Evolutionary conservation across 1,284 basidiomycete species (phyloP), one percentile per base, ranked within the genome.

Genomic region (Blastosporella zonata): DNA sequence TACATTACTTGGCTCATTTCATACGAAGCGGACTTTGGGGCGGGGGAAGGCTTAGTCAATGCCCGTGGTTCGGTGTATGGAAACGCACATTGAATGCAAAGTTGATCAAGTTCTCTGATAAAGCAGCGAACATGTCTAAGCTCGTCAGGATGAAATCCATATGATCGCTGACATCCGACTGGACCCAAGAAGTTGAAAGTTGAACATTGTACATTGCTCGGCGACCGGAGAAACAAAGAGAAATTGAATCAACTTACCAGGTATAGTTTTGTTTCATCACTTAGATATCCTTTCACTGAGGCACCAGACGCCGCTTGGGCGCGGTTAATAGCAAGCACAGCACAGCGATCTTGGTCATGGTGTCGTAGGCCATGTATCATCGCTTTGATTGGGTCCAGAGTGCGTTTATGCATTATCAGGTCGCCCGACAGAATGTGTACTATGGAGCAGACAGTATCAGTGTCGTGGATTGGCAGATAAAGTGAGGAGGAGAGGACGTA

Each of bases 1-100:
- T 62, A 81, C 82, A 87, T 85, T 33, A 80, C 77, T 59, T 80
- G 71, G 63, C 86, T 87, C 79, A 81, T 85, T 60, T 86, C 77
- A 62, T 84, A 82, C 9, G 82, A 82, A 17, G 81, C 75, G 41
- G 53, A 50, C 53, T 56, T 40, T 28, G 34, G 13, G 10, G 21
- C 2, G 23, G 15, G 17, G n/a, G n/a, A n/a, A n/a, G n/a, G n/a
- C 20, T 31, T 9, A 41, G 34, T 22, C 20, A 43, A 54, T 9
- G 6, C 25, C 5, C 6, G 36, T 18, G 18, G 23, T 3, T 37
- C 10, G n/a, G n/a, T n/a, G n/a, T n/a, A 20, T 27, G 25, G n/a
- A 15, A 27, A 59, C 77, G 3, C 41, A 82, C 81, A 60, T 84
- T 84, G 70, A 85, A 88, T 2, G 82, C 80, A 61, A 80, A 87